These are phyloP conservation scores for Mucor mucedo DNA, from an alignment of 371 early-diverging fungal species.

Conservation along the genomic window DNA sequence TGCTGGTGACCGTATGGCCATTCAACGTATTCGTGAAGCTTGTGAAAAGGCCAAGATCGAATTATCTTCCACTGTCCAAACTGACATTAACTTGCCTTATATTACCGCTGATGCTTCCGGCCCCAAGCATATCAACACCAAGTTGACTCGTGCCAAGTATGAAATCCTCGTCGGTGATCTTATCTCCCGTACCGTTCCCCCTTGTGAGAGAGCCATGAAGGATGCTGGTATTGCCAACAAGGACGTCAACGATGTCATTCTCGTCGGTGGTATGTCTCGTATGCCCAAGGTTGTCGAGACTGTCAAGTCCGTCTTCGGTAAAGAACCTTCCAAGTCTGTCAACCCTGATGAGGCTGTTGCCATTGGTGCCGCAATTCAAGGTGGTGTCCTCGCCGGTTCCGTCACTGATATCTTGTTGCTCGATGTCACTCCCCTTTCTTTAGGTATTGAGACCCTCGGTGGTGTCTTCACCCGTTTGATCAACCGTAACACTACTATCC, in stretches of 20 bases:
- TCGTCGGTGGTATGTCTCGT: conserved; percentile 98
- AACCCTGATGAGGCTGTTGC: conserved; percentile 99
- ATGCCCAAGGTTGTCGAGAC: conserved; percentile 94
- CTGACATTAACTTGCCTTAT: conserved; percentile 93
- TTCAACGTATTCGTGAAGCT: conserved; percentile 89
- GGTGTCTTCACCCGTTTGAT: conserved; percentile 96
- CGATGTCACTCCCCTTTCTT: conserved; percentile 96
- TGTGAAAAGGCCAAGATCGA: conserved; percentile 97
- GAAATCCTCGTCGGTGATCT: conserved; percentile 82
- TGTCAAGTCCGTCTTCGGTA: conserved; percentile 88
- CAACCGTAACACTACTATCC: conserved; percentile 96
- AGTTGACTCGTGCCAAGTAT: conserved; percentile 89
- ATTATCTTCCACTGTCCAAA: conserved; percentile 85
- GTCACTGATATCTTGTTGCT: conserved; percentile 91
- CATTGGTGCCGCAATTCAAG: conserved; percentile 93
- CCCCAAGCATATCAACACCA: conserved; percentile 92
- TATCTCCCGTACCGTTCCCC: conserved; percentile 86
- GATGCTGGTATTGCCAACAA: conserved; percentile 83
- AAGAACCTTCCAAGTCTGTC: conserved; percentile 84
- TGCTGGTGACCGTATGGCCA: conserved; percentile 79
- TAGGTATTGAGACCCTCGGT: conserved; percentile 95
- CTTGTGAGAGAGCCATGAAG: conserved; percentile 93
- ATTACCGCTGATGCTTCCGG: conserved; percentile 89
- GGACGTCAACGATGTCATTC: conserved; percentile 93
- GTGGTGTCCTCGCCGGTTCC: conserved; percentile 90